A percentile compares a stretch with the other conserved stretches of the same genome.
These are phyloP conservation scores for Heterobasidion parviporum DNA, from an alignment of 1,284 basidiomycete genomes.

Conservation along the genomic window DNA sequence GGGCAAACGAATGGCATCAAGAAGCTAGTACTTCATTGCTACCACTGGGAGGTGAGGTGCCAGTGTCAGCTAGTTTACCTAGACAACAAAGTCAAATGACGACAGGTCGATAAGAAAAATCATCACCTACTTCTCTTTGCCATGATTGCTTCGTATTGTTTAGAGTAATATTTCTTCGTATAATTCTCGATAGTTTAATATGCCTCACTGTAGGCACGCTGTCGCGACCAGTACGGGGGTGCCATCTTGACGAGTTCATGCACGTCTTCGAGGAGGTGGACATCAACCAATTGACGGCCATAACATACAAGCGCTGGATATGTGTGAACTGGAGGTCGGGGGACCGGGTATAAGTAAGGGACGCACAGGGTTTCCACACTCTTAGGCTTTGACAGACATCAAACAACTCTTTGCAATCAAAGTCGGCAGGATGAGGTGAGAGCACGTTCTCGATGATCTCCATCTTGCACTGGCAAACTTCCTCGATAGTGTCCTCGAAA, in stretches of 20 bases:
- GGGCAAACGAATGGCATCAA: too few species aligned
- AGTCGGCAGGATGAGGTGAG: not conserved
- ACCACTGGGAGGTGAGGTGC: too few species aligned
- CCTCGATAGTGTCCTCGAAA: not conserved
- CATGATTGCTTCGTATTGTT: not conserved
- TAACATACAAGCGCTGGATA: not conserved
- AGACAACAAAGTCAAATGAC: not conserved
- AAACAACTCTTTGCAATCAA: not conserved
- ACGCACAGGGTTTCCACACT: not conserved
- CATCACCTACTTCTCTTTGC: not conserved
- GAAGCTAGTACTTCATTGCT: too few species aligned
- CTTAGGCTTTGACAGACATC: not conserved
- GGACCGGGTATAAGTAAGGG: too few species aligned
- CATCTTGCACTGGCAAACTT: not conserved
- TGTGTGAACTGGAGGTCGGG: too few species aligned
- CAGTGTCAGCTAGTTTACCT: not conserved
- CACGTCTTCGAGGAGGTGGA: not conserved
- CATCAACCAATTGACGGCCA: not conserved
- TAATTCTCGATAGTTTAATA: not conserved
- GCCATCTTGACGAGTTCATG: not conserved
- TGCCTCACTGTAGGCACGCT: not conserved
- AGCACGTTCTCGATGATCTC: not conserved
- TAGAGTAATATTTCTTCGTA: not conserved
- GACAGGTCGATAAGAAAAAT: not conserved
- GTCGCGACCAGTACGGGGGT: not conserved